Conservation (phyloP, 73 alveolate species). For the Breviolum minutum region DNA sequence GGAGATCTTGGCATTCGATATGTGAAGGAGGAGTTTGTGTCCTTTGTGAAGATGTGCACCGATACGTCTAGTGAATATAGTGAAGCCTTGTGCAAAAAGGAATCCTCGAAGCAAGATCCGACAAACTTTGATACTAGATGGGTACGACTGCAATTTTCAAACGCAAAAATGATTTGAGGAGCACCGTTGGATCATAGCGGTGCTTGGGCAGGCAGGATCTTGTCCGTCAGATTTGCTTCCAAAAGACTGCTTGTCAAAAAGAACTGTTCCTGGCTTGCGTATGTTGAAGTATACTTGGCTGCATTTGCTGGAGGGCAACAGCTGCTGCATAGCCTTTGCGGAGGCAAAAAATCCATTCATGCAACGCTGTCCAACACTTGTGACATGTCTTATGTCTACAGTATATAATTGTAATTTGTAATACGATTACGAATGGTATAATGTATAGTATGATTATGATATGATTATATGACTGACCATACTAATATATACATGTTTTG, state of each 20-base stretch:
- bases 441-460: no score
- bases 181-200: constrained; percentile 29
- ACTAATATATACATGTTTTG: no score
- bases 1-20: constrained; percentile 57
- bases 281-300: not conserved
- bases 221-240: not conserved
- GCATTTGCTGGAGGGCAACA: not conserved
- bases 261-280: not conserved
- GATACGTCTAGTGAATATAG: not conserved
- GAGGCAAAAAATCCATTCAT: not conserved
- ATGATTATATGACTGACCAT: no score
- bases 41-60: not conserved
- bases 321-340: constrained; percentile 22
- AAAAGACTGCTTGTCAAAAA: not conserved
- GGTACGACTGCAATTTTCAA: no score
- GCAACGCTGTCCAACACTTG: no score
- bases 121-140: no score
- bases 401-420: no score
- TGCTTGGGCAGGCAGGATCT: constrained; percentile 14
- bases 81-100: no score
- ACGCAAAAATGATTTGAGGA: not conserved
- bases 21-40: not conserved
- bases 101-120: no score
- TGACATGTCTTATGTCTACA: no score
- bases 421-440: no score